A percentile compares a stretch with the other conserved stretches of the same genome.
Conservation (phyloP, 805 yeast species). For the Candida boidinii region DNA sequence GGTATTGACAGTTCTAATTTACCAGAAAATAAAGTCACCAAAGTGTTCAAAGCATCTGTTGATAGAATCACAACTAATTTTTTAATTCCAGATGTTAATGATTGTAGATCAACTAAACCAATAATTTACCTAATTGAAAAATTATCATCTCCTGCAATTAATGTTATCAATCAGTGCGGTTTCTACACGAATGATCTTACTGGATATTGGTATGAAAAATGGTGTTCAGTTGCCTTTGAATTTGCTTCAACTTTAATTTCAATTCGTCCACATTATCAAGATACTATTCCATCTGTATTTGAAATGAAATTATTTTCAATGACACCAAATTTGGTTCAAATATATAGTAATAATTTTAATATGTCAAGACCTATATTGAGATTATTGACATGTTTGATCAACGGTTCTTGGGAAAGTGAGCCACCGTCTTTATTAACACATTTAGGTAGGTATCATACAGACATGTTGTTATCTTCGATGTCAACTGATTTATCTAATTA, state of each 20-base stretch:
- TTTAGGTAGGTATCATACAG: conserved; percentile 59
- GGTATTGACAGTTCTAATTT: conserved; percentile 35
- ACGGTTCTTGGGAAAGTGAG: conserved; percentile 45
- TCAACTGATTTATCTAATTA: conserved; percentile 51
- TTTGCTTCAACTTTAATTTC: conserved; percentile 50
- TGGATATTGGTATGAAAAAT: conserved; percentile 39
- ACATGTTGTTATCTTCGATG: conserved; percentile 49
- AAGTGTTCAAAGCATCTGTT: conserved; percentile 43
- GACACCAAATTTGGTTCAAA: conserved; percentile 46
- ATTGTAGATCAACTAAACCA: conserved; percentile 46
- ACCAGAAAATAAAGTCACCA: conserved; percentile 35
- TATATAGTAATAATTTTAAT: conserved; percentile 41
- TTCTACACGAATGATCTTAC: conserved; percentile 24
- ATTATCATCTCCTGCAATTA: conserved; percentile 19
- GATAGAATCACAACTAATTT: conserved; percentile 45
- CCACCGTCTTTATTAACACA: conserved; percentile 80
- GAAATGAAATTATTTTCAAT: conserved; percentile 52
- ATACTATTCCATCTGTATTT: conserved; percentile 49
- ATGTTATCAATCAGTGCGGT: no score
- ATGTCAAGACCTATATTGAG: conserved; percentile 46
- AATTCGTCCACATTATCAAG: conserved; percentile 39
- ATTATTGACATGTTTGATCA: conserved; percentile 49
- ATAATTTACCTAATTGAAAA: conserved; percentile 41
- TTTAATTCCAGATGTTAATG: conserved; percentile 40
- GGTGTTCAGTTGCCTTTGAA: conserved; percentile 42